phyloP scores from a whole-genome alignment of 352 stramenopile genomes.

The Pythium aphanidermatum region DNA sequence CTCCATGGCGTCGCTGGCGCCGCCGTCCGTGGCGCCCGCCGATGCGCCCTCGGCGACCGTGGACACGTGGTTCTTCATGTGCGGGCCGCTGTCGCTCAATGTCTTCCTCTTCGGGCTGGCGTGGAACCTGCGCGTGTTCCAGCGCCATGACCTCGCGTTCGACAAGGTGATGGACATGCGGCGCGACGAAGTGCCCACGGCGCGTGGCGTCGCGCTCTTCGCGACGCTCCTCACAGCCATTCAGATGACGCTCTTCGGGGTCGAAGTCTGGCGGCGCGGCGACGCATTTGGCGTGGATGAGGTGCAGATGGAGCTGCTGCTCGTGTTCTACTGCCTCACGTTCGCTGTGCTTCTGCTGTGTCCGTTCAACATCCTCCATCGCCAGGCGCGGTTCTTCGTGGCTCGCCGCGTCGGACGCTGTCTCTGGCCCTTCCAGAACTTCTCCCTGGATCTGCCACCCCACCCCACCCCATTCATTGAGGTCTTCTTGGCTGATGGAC shows the following conservation, averaged over 20 bases:
- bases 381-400: slow-evolving; percentile 57
- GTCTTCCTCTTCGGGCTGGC: slow-evolving; percentile 57
- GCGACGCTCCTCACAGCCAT: slow-evolving; percentile 26
- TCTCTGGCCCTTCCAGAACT: slow-evolving; percentile 65
- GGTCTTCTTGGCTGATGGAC: slow-evolving; percentile 72
- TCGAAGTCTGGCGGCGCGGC: slow-evolving; percentile 33
- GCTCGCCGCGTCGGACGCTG: slow-evolving; percentile 43
- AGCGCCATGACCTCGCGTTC: slow-evolving; percentile 45
- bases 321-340: slow-evolving; percentile 53
- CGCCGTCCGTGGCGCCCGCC: slow-evolving; percentile 4
- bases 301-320: slow-evolving; percentile 57
- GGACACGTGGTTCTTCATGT: slow-evolving; percentile 79
- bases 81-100: slow-evolving; percentile 62
- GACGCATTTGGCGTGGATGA: slow-evolving; percentile 42
- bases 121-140: slow-evolving; percentile 60
- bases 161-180: slow-evolving; percentile 70
- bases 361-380: slow-evolving; percentile 61
- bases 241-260: slow-evolving; percentile 51
- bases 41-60: slow-evolving; percentile 6
- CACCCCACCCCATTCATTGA: slow-evolving; percentile 67
- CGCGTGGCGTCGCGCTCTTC: slow-evolving; percentile 35
- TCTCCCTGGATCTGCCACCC: slow-evolving; percentile 40
- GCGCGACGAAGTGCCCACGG: slow-evolving; percentile 46
- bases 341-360: slow-evolving; percentile 44
- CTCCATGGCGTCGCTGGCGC: slow-evolving; percentile 3